phyloP scores from a whole-genome alignment of 208 protist species.

The Trypanosoma mega region DNA sequence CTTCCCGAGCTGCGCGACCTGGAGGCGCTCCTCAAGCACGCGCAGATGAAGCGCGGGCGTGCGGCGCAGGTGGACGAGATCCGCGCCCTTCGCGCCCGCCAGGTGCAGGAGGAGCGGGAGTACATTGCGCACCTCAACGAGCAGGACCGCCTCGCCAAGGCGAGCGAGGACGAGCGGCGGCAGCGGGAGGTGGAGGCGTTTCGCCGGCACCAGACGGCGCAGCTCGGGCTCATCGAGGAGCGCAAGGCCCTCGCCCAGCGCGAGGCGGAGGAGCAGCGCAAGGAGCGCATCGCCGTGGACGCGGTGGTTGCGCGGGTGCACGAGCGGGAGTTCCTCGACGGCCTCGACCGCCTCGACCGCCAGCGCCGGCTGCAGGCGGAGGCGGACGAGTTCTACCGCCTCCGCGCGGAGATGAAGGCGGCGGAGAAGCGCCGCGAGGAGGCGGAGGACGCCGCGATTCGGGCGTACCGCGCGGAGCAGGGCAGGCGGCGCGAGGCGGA shows the following conservation, averaged over 20 bases:
- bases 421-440: conserved; percentile 71
- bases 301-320: conserved; percentile 82
- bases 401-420: conserved; percentile 71
- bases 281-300: conserved; percentile 89
- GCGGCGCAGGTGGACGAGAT: conserved; percentile 69
- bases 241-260: conserved; percentile 42
- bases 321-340: conserved; percentile 82
- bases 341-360: conserved; percentile 58
- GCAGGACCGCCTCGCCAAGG: conserved; percentile 43
- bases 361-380: conserved; percentile 80
- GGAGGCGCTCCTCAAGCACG: conserved; percentile 68
- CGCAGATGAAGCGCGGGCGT: conserved; percentile 76
- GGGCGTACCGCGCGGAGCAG: conserved; percentile 78
- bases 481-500: conserved; percentile 64
- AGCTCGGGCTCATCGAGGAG: conserved; percentile 79
- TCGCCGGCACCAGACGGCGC: conserved; percentile 66
- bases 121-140: conserved; percentile 59
- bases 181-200: conserved; percentile 65
- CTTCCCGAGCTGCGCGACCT: conserved; percentile 81
- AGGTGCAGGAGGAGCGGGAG: conserved; percentile 55
- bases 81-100: conserved; percentile 31
- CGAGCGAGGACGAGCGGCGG: conserved; percentile 56
- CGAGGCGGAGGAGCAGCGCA: conserved; percentile 61
- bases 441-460: conserved; percentile 80
- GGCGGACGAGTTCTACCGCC: conserved; percentile 74